Evolutionary conservation across 352 stramenopile species (phyloP), one percentile per base, ranked within the genome.

Genomic region (Lagenidium sp.): DNA sequence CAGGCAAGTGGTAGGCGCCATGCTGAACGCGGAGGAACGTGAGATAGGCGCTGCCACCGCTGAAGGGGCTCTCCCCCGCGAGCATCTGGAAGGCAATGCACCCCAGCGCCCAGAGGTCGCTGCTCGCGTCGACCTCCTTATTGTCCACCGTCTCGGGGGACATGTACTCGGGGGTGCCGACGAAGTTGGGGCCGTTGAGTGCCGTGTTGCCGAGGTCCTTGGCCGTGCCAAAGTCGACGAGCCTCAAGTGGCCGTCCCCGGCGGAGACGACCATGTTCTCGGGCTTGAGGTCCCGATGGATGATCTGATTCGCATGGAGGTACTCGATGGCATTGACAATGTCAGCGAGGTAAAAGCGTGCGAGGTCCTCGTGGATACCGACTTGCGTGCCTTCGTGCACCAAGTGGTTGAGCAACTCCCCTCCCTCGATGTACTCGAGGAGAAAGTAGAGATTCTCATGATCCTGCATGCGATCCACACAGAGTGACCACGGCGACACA

Each of bases 381-480:
- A 95, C 59, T 38, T 86, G 71, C 19, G 65, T 70, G 7, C 69
- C 75, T 30, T 91, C 68, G 26, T 86, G 65, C 21, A 97, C 73
- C 47, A 98, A 72, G 12, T 82, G 59, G 34, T 86, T 69, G 61
- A 97, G 97, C 20, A 99, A 57, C 62, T 99, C 96, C 25, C 85
- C 83, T 3, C 81, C 82, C 16, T 86, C 57, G 40, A 97, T 75
- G 19, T 97, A 68, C 44, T 99, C 94, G 60, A 98, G 83, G 20
- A 98, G 57, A 60, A 97, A 98, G 59, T 98, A 98, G 12, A 99
- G 55, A 44, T 89, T 94, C 22, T 66, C 67, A 25, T 96, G 85
- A 60, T 99, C 94, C 45, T 75, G 39, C n/a, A n/a, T n/a, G n/a
- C n/a, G n/a, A n/a, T n/a, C n/a, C n/a, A n/a, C n/a, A n/a, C n/a